phyloP scores from a whole-genome alignment of 257 asterid genomes.

The Buddleja alternifolia region DNA sequence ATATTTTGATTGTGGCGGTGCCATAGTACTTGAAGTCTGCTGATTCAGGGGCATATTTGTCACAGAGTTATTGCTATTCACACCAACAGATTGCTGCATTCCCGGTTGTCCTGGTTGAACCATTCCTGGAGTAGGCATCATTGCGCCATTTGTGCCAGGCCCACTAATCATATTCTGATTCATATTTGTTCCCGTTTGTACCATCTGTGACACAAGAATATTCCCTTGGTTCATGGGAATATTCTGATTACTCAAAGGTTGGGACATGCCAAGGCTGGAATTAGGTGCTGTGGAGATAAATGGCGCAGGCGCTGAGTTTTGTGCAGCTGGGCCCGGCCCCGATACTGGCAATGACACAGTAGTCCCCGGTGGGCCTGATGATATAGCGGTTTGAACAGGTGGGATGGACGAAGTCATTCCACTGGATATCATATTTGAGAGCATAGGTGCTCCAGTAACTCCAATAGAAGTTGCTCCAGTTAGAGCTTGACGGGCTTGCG shows the following conservation, averaged over 20 bases:
- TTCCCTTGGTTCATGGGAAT: conserved; percentile 75
- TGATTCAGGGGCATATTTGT: conserved; percentile 68
- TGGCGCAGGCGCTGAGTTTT: conserved; percentile 64
- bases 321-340: conserved; percentile 54
- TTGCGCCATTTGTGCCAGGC: conserved; percentile 46
- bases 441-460: conserved; percentile 71
- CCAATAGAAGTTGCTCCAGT: conserved; percentile 83
- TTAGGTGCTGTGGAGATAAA: conserved; percentile 61
- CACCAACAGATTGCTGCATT: conserved; percentile 63
- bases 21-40: conserved; percentile 65
- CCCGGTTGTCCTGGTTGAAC: conserved; percentile 56
- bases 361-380: conserved; percentile 68
- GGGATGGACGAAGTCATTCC: conserved; percentile 82
- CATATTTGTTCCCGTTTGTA: conserved; percentile 62
- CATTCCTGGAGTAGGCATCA: conserved; percentile 88
- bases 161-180: conserved; percentile 64
- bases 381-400: conserved; percentile 65
- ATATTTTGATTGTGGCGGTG: conserved; percentile 74
- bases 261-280: conserved; percentile 65
- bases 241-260: conserved; percentile 64
- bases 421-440: conserved; percentile 84
- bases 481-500: conserved; percentile 84
- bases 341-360: conserved; percentile 60
- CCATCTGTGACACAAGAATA: conserved; percentile 70
- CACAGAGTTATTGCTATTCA: conserved; percentile 49